Percentiles rank a stretch among this genome's conserved stretches.
phyloP scores from a whole-genome alignment of 441 rosid species.

The Raphanus hybrid region DNA sequence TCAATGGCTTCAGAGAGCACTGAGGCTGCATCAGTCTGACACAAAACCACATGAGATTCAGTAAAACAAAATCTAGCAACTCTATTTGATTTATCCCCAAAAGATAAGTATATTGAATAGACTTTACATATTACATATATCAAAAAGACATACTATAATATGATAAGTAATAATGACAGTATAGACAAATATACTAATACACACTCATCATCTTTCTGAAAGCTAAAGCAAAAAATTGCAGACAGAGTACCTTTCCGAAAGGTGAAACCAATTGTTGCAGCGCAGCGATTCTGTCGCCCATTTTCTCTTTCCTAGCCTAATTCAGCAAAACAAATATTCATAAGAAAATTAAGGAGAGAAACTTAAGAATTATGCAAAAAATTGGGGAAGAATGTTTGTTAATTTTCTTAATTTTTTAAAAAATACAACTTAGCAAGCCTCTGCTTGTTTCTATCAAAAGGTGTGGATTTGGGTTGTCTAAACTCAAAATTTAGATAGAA shows the following conservation, averaged over 20 bases:
- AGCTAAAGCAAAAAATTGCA: constrained; percentile 1
- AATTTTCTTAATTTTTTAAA: background rate
- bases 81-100: background rate
- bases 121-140: background rate
- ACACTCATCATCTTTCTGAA: background rate
- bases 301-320: constrained; percentile 99
- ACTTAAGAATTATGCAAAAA: background rate
- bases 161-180: background rate
- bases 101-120: background rate
- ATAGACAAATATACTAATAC: constrained; percentile 5
- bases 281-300: constrained; percentile 99
- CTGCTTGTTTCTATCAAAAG: background rate
- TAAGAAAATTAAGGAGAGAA: background rate
- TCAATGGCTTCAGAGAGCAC: constrained; percentile 1
- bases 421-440: background rate
- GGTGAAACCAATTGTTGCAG: constrained; percentile 99
- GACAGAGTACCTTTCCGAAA: constrained; percentile 91
- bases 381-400: background rate
- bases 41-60: background rate
- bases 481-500: background rate
- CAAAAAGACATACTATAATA: background rate
- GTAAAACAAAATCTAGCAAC: background rate
- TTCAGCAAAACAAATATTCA: constrained; percentile 32
- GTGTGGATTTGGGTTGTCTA: background rate
- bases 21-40: constrained; percentile 8